These are phyloP conservation scores for Beta corolliflora DNA, from an alignment of 179 eudicot species.

Conservation along the genomic window DNA sequence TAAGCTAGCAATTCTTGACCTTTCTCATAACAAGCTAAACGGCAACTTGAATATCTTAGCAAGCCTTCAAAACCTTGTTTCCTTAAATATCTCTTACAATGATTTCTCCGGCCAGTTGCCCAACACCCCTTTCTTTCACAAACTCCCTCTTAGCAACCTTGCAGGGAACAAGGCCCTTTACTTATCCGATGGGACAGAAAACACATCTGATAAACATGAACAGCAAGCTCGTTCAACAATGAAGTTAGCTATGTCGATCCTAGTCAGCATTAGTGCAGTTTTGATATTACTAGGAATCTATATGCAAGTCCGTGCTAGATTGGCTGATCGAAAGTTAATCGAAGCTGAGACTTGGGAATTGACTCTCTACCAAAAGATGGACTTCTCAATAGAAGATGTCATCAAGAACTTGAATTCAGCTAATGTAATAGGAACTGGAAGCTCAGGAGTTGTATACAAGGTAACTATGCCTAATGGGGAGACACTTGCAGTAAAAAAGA, in stretches of 20 bases:
- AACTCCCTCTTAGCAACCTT: constrained; percentile 65
- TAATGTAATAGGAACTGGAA: constrained; percentile 90
- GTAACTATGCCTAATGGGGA: constrained; percentile 71
- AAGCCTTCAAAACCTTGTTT: constrained; percentile 74
- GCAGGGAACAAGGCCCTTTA: constrained; percentile 65
- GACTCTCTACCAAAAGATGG: constrained; percentile 86
- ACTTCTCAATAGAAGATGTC: constrained; percentile 68
- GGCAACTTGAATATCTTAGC: constrained; percentile 58
- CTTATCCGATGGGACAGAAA: constrained; percentile 43
- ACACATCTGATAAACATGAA: constrained; percentile 32
- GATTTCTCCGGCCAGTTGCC: constrained; percentile 83
- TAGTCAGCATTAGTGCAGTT: constrained; percentile 70
- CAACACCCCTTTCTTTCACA: constrained; percentile 69
- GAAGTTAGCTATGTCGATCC: constrained; percentile 76
- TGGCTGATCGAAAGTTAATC: constrained; percentile 27
- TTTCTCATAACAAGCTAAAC: constrained; percentile 74
- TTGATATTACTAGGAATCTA: constrained; percentile 65
- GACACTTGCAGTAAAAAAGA: constrained; percentile 79
- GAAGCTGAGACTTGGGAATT: constrained; percentile 70
- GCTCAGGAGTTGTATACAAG: constrained; percentile 92
- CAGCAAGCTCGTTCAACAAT: constrained; percentile 43
- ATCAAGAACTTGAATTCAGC: constrained; percentile 61
- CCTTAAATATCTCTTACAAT: constrained; percentile 78
- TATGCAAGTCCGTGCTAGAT: constrained; percentile 50
- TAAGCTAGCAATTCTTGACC: constrained; percentile 67